Evolutionary conservation across 192 early-diverging fungal genomes (phyloP), one percentile per base, ranked within the genome.

Genomic region (Rhizoclosmatium globosum): DNA sequence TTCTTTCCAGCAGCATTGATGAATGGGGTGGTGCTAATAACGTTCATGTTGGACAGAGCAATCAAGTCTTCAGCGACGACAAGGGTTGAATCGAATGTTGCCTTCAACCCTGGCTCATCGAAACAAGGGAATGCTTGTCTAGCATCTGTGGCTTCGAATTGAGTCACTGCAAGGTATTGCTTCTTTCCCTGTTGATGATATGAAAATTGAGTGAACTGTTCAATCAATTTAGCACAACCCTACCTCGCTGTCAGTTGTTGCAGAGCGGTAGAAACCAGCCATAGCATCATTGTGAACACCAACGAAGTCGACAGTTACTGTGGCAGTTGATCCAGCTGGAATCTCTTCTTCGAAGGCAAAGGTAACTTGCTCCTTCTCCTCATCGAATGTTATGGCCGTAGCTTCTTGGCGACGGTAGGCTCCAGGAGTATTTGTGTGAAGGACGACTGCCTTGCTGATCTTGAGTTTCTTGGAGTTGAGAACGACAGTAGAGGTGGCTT

Each of bases 81-180:
- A 74, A 99, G 86, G 3, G 93, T 95, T 46, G 96, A 89, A 78
- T 96, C 94, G 69, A 98, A 99, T 0, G 94, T 96, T 39, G 97
- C 96, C 87, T 99, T 99, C 59, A 94, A 89, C 70, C 91, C 89
- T 47, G 98, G 98, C 87, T 98, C 98, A 85, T 99, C 97, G 92
- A 92, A 98, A 83, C 93, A 98, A 17, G 98, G 98, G 84, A 99
- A 94, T 13, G 93, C 92, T 43, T 94, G 91, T 68, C 97, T 92
- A 42, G 93, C 93, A 81, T 96, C 93, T 23, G 94, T 96, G 15
- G 96, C 88, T 88, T 98, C 95, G 78, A 98, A 99, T 83, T 99
- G 97, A 4, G 98, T 98, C 4, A 93, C 94, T 6, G 93, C 96
- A 77, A 99, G 87, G 82, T 93, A 90, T 81, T 82, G 9, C 64